Base-by-base conservation (phyloP, 2,329 filamentous ascomycete species). In the Trichophyton equinum region DNA sequence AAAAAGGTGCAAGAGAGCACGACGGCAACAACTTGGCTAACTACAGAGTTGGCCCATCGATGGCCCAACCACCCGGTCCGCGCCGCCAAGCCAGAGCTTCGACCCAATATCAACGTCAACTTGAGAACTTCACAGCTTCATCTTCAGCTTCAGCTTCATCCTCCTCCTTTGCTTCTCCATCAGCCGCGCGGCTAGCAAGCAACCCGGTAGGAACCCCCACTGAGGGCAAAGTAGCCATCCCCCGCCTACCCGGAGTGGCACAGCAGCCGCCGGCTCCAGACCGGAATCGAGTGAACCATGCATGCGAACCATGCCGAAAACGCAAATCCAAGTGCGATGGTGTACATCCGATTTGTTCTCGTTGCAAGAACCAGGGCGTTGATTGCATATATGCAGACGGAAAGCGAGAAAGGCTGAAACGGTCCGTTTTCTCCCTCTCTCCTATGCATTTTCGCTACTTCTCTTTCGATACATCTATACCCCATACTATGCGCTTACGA, bases 321-420 rank as follows among this genome's bases (percentile, higher is more conserved):
- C 66, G 72, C 22, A 75, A 75, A 61, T 70, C 73, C 62, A 74
- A 72, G 53, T 75, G 73, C 64, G 70, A 71, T 64, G 73, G 73
- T 3, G 64, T 61, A 27, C 68, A 65, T 25, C 73, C 73, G 1
- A 44, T 58, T 22, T 75, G 73, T 63, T 64, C 67, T 9, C 70
- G 73, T 33, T 75, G 73, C 60, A 60, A 60, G 25, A 67, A 69
- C 9, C 67, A 67, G 57, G 60, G 64, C 7, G 44, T 67, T 4
- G 38, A 64, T 1, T 75, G 73, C 62, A 63, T 68, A 25, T 75
- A 75, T 65, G 63, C 64, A 11, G 68, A 69, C 33, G 70, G 66
- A 22, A 71, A 73, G 49, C 70, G 71, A 58, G 72, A 75, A 59
- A 74, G 70, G 62, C 69, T 67, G 70, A 74, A 64, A 61, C 56